Conservation (phyloP, 2,329 filamentous ascomycete genomes). For the Aspergillus flavus region DNA sequence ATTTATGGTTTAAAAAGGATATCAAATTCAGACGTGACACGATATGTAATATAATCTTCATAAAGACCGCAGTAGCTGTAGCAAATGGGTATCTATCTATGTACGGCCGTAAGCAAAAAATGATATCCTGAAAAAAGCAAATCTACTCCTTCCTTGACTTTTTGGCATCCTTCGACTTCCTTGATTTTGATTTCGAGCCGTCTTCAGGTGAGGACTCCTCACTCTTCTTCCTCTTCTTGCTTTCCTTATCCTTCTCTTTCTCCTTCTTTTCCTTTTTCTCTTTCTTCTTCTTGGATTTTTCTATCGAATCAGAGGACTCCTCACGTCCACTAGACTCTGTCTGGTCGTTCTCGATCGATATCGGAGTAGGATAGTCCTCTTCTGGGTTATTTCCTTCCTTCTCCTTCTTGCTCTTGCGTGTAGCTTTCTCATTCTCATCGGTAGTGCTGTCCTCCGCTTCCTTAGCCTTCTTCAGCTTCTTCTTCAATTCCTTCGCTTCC, state of each 20-base stretch:
- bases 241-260: constrained; percentile 27
- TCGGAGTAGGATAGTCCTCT: constrained; percentile 37
- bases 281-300: constrained; percentile 31
- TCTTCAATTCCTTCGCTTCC: constrained; percentile 19
- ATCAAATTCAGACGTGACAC: constrained; percentile 9
- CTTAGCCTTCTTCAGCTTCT: constrained; percentile 24
- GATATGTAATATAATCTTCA: constrained; percentile 12
- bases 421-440: neutral
- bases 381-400: constrained; percentile 23
- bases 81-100: constrained; percentile 38
- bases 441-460: constrained; percentile 27
- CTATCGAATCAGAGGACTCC: constrained; percentile 33
- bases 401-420: constrained; percentile 24
- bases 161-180: constrained; percentile 46
- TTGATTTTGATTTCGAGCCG: constrained; percentile 50
- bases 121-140: constrained; percentile 1
- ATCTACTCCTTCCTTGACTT: constrained; percentile 11
- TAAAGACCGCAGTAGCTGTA: constrained; percentile 12
- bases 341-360: constrained; percentile 28
- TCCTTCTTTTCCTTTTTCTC: constrained; percentile 31
- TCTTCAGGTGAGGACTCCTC: constrained; percentile 31
- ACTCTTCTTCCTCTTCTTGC: constrained; percentile 32
- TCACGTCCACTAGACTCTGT: constrained; percentile 24
- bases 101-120: constrained; percentile 2
- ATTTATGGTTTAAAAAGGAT: constrained; percentile 10